Conservation (phyloP, 495 filamentous ascomycete species). For the Acidiella bohemica region DNA sequence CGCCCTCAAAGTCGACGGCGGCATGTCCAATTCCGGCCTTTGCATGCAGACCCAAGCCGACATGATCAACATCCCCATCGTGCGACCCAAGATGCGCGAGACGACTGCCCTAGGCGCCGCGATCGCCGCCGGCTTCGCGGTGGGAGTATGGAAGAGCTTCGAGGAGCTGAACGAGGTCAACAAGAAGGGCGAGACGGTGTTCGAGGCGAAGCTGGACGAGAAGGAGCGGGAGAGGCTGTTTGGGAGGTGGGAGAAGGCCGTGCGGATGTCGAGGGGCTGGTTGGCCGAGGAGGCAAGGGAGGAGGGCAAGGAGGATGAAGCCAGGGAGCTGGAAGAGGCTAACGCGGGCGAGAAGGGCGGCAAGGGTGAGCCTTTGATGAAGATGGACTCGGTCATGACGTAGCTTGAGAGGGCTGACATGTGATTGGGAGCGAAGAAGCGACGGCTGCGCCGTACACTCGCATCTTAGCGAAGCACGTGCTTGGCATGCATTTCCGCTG, state of each 20-base stretch:
- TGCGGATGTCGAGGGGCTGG: constrained; percentile 86
- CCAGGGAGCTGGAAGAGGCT: constrained; percentile 4
- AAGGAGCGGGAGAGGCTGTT: constrained; percentile 56
- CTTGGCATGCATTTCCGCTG: too few species aligned
- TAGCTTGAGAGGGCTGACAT: too few species aligned
- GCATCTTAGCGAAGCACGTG: too few species aligned
- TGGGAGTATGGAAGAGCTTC: constrained; percentile 67
- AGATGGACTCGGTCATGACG: background rate
- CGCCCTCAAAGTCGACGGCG: constrained; percentile 78
- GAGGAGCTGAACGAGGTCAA: constrained; percentile 70
- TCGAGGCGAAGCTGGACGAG: constrained; percentile 50
- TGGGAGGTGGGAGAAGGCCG: constrained; percentile 68
- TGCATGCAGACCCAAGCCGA: constrained; percentile 96
- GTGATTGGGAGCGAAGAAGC: too few species aligned
- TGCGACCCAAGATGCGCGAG: constrained; percentile 83
- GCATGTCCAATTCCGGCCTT: constrained; percentile 85
- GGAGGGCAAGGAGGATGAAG: constrained; percentile 2
- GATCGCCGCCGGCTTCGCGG: constrained; percentile 82
- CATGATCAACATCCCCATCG: constrained; percentile 74
- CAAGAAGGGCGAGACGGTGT: constrained; percentile 56
- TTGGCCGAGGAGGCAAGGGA: constrained; percentile 28
- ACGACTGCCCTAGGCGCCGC: constrained; percentile 89
- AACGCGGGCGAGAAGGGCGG: constrained; percentile 3
- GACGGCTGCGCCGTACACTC: too few species aligned
- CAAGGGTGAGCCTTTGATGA: background rate